Conservation (phyloP, 2,329 filamentous ascomycete genomes). For the Pseudophaeomoniella oleicola region DNA sequence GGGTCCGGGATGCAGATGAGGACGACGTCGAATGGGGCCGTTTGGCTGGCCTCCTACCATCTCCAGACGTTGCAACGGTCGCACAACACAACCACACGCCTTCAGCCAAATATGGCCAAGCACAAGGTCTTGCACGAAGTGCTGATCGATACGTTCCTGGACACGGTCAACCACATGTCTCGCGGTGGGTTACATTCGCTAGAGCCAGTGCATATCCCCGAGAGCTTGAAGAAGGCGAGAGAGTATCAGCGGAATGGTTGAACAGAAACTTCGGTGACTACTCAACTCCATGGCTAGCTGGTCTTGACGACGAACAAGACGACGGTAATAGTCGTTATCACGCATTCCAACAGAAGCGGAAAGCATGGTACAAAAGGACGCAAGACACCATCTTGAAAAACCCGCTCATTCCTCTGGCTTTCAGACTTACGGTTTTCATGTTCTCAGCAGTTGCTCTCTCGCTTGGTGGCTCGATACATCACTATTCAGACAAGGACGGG, state of each 20-base stretch:
- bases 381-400: constrained; percentile 61
- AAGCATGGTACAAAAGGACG: constrained; percentile 42
- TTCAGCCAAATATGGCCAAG: constrained; percentile 10
- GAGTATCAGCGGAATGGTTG: constrained; percentile 30
- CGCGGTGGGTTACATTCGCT: constrained; percentile 32
- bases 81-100: constrained; percentile 32
- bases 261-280: constrained; percentile 29
- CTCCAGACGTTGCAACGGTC: constrained; percentile 23
- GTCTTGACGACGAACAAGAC: constrained; percentile 31
- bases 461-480: constrained; percentile 60
- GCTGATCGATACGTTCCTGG: constrained; percentile 4
- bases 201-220: constrained; percentile 26
- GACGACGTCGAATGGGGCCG: constrained; percentile 20
- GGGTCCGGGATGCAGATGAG: constrained; percentile 28
- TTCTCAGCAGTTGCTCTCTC: constrained; percentile 73
- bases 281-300: constrained; percentile 37
- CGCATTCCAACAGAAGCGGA: constrained; percentile 35
- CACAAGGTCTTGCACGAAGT: constrained; percentile 1
- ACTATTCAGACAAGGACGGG: constrained; percentile 32
- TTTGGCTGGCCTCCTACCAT: constrained; percentile 20
- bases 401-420: constrained; percentile 70
- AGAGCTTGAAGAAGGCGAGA: constrained; percentile 21
- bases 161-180: constrained; percentile 19
- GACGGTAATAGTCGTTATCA: constrained; percentile 32
- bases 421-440: constrained; percentile 67